Evolutionary conservation across 495 filamentous ascomycete species (phyloP).

Genomic region (Daldinia childiae): DNA sequence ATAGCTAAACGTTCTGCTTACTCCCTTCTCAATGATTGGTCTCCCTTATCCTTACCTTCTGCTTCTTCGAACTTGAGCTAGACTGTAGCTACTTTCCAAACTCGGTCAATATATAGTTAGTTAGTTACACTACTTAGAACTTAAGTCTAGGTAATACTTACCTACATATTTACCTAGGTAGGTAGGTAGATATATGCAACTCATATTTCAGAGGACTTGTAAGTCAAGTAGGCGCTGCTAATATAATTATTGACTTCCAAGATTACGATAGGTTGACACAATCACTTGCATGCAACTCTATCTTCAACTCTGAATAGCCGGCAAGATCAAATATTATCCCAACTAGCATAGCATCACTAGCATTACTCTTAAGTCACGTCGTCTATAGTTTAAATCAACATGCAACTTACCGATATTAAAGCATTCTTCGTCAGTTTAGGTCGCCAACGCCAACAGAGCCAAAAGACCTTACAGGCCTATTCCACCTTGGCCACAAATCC

Average conservation of each 20-base stretch:
- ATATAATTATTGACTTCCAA: background rate
- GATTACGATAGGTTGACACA: background rate
- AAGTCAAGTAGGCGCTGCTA: background rate
- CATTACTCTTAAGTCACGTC: background rate
- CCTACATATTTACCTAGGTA: too few species aligned
- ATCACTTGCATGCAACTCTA: background rate
- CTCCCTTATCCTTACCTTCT: background rate
- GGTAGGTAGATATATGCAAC: too few species aligned
- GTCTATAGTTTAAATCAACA: slow-evolving; percentile 17
- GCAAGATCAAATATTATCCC: slow-evolving; percentile 4
- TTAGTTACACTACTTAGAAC: too few species aligned
- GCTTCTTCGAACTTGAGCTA: background rate
- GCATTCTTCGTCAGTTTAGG: slow-evolving; percentile 12
- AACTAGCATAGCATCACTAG: background rate
- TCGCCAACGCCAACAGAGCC: slow-evolving; percentile 3
- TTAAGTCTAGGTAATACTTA: too few species aligned
- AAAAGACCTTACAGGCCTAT: slow-evolving; percentile 26
- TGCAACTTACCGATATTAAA: slow-evolving; percentile 17
- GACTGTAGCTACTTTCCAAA: background rate
- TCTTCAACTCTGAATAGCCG: background rate
- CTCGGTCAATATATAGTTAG: background rate
- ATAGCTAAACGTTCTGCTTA: slow-evolving; percentile 5
- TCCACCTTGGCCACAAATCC: slow-evolving; percentile 27
- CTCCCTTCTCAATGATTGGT: slow-evolving; percentile 14
- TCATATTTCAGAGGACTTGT: background rate